Evolutionary conservation across 2,329 filamentous ascomycete genomes (phyloP).

Genomic region (Raffaelea albimanens): DNA sequence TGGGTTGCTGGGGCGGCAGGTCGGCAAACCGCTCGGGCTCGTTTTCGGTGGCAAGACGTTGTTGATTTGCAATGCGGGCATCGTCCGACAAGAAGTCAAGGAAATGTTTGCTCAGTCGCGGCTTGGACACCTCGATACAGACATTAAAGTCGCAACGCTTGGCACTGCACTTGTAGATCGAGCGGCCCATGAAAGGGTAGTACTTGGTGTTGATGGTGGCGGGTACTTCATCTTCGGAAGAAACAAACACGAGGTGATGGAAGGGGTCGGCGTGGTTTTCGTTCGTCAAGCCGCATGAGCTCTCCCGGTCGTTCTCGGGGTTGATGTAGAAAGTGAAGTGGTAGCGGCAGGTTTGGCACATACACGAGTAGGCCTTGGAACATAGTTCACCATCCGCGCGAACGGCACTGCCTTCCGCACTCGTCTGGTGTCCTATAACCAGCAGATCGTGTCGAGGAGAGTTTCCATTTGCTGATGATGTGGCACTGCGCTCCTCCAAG

Average conservation of each 20-base stretch:
- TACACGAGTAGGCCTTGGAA: constrained; percentile 17
- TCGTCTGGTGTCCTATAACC: constrained; percentile 15
- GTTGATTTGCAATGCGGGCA: constrained; percentile 29
- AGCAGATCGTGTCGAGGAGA: constrained; percentile 11
- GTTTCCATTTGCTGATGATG: constrained; percentile 2
- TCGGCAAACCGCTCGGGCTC: constrained; percentile 40
- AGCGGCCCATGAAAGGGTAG: constrained; percentile 26
- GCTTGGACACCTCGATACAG: constrained; percentile 37
- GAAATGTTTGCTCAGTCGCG: constrained; percentile 34
- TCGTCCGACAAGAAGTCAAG: constrained; percentile 35
- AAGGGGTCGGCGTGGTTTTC: constrained; percentile 10
- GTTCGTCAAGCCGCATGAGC: constrained; percentile 9
- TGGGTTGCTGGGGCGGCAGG: constrained; percentile 28
- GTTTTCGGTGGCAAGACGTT: constrained; percentile 27
- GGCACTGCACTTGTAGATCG: constrained; percentile 31
- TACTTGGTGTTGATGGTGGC: constrained; percentile 20
- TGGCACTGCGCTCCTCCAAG: constrained; percentile 1
- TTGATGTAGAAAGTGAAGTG: constrained; percentile 22
- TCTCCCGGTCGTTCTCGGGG: constrained; percentile 2
- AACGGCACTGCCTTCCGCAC: neutral
- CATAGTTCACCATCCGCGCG: constrained; percentile 9
- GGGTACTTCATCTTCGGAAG: neutral
- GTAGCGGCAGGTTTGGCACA: constrained; percentile 23
- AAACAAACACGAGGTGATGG: constrained; percentile 17
- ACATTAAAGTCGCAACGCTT: constrained; percentile 31